A percentile compares a stretch with the other conserved stretches of the same genome.
These are phyloP conservation scores for Tulasnella calospora DNA, from an alignment of 768 basidiomycete species.

Conservation along the genomic window DNA sequence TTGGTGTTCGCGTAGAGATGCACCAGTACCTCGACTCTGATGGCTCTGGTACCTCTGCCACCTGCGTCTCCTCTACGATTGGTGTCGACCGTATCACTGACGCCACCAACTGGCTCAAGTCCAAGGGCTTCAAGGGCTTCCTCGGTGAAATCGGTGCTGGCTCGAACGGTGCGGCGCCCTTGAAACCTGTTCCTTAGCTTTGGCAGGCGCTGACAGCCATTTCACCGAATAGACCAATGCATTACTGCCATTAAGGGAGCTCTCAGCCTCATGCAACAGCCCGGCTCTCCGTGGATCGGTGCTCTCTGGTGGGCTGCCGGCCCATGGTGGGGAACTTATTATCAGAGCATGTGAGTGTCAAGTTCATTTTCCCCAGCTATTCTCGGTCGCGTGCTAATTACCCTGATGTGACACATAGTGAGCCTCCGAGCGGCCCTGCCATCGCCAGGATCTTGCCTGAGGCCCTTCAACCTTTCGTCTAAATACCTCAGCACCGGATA, in stretches of 20 bases:
- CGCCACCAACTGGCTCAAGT: constrained; percentile 58
- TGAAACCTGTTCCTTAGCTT: neutral
- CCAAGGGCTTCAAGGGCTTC: constrained; percentile 57
- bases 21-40: constrained; percentile 69
- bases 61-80: constrained; percentile 57
- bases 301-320: constrained; percentile 26
- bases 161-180: constrained; percentile 32
- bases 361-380: neutral
- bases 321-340: constrained; percentile 24
- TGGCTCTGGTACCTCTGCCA: constrained; percentile 47
- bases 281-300: constrained; percentile 49
- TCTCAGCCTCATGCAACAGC: constrained; percentile 54
- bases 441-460: constrained; percentile 53
- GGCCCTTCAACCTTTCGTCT: constrained; percentile 51
- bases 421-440: constrained; percentile 54
- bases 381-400: neutral
- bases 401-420: constrained; percentile 4
- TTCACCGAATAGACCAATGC: constrained; percentile 36
- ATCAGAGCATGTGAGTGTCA: constrained; percentile 22
- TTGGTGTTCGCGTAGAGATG: constrained; percentile 45
- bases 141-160: constrained; percentile 60
- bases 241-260: constrained; percentile 53
- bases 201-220: constrained; percentile 17
- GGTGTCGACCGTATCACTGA: constrained; percentile 53
- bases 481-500: neutral